A percentile compares a stretch with the other conserved stretches of the same genome.
phyloP scores from a whole-genome alignment of 2,329 filamentous ascomycete genomes.

The Lecanicillium sp. region DNA sequence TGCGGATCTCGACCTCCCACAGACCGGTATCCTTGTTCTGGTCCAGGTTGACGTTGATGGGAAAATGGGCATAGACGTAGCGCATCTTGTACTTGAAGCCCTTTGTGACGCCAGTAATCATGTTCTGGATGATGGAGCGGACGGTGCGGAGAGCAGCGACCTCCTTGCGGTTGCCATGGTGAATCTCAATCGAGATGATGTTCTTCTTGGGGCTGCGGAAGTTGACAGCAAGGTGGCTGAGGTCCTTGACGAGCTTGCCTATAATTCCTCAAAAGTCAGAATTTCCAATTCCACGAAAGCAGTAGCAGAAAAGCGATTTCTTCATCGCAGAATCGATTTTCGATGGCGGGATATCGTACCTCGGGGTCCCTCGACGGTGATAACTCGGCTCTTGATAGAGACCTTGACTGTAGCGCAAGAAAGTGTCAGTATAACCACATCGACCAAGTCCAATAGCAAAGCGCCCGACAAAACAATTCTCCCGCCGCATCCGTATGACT shows the following conservation, averaged over 20 bases:
- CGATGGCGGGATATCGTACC: slow-evolving; percentile 43
- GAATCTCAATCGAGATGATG: slow-evolving; percentile 92
- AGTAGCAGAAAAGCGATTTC: slow-evolving; percentile 1
- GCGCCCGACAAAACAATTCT: too few relatives aligned
- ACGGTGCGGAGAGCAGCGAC: slow-evolving; percentile 97
- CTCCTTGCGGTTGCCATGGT: slow-evolving; percentile 97
- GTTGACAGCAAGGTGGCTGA: slow-evolving; percentile 92
- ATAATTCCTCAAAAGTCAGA: slow-evolving; percentile 13
- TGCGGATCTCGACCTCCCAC: slow-evolving; percentile 95
- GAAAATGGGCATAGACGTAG: slow-evolving; percentile 99
- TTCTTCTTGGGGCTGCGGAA: slow-evolving; percentile 83
- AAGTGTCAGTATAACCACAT: slow-evolving; percentile 19
- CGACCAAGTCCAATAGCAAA: neutral
- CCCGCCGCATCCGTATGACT: too few relatives aligned
- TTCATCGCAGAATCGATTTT: neutral
- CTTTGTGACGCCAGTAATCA: slow-evolving; percentile 97
- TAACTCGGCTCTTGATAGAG: slow-evolving; percentile 89
- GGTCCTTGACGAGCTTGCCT: slow-evolving; percentile 96
- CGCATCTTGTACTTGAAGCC: slow-evolving; percentile 99
- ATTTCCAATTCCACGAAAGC: neutral
- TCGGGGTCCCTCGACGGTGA: slow-evolving; percentile 95
- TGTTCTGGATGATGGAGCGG: slow-evolving; percentile 96
- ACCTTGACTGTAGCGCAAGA: slow-evolving; percentile 69
- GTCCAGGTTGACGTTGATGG: slow-evolving; percentile 99
- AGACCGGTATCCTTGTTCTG: slow-evolving; percentile 88